Evolutionary conservation across 225 moss, liverwort and hornwort species (phyloP).

Genomic region (Physcomitrellopsis africana): DNA sequence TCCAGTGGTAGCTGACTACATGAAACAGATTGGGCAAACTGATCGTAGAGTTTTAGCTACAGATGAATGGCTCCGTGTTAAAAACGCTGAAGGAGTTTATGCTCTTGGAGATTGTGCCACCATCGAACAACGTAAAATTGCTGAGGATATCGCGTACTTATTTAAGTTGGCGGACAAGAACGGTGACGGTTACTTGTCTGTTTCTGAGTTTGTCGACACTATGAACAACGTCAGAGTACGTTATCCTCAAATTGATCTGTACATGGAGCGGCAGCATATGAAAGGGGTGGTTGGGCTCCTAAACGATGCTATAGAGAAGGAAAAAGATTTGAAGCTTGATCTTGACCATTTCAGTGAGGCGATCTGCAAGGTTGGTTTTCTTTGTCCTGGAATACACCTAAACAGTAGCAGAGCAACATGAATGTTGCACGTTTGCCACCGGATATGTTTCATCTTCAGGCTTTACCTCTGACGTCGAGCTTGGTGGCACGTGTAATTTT

Average conservation of each 20-base stretch:
- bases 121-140: constrained; percentile 79
- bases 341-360: constrained; percentile 73
- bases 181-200: constrained; percentile 61
- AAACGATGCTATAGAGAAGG: constrained; percentile 38
- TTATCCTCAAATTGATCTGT: constrained; percentile 89
- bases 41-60: constrained; percentile 90
- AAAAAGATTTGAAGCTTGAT: constrained; percentile 59
- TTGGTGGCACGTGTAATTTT: constrained; percentile 6
- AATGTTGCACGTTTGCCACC: not conserved
- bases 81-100: constrained; percentile 64
- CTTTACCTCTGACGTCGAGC: constrained; percentile 8
- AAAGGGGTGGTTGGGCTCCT: constrained; percentile 66
- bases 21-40: constrained; percentile 58
- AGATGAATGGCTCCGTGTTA: constrained; percentile 98
- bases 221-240: constrained; percentile 77
- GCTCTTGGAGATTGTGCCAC: constrained; percentile 90
- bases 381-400: constrained; percentile 10
- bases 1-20: constrained; percentile 58
- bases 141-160: constrained; percentile 81
- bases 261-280: constrained; percentile 78
- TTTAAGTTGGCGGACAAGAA: constrained; percentile 83
- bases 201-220: constrained; percentile 65
- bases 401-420: not conserved
- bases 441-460: not conserved
- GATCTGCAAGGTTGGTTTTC: constrained; percentile 58